These are phyloP conservation scores for Isatis tinctoria DNA, from an alignment of 345 rosid genomes.

Conservation along the genomic window DNA sequence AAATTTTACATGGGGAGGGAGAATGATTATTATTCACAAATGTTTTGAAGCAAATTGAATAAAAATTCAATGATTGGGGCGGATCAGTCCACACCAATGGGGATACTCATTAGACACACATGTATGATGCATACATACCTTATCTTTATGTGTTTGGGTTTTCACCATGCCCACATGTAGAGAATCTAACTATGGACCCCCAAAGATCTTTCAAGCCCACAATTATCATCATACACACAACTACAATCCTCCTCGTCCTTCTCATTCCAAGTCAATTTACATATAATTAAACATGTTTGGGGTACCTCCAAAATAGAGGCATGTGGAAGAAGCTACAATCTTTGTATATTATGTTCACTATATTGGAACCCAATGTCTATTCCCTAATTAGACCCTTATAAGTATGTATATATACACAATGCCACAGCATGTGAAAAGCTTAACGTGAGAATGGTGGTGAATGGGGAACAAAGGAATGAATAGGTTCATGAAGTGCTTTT, in stretches of 20 bases:
- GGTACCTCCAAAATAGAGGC: slow-evolving; percentile 14
- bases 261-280: not conserved
- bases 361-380: not conserved
- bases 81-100: slow-evolving; percentile 14
- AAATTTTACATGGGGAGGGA: slow-evolving; percentile 18
- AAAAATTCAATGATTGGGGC: slow-evolving; percentile 13
- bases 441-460: slow-evolving; percentile 26
- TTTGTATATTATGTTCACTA: not conserved
- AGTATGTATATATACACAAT: not conserved
- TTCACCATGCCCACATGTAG: slow-evolving; percentile 17
- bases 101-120: not conserved
- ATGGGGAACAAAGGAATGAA: slow-evolving; percentile 20
- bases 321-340: not conserved
- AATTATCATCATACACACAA: slow-evolving; percentile 7
- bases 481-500: slow-evolving; percentile 6
- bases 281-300: slow-evolving; percentile 11
- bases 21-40: slow-evolving; percentile 22
- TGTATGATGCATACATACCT: slow-evolving; percentile 11
- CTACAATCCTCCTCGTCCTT: not conserved
- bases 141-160: slow-evolving; percentile 8
- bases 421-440: not conserved
- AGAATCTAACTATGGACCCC: slow-evolving; percentile 28
- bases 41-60: not conserved
- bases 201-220: slow-evolving; percentile 29
- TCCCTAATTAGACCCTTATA: not conserved